Conservation (phyloP, 352 stramenopile genomes). For the Pythium chondricola region DNA sequence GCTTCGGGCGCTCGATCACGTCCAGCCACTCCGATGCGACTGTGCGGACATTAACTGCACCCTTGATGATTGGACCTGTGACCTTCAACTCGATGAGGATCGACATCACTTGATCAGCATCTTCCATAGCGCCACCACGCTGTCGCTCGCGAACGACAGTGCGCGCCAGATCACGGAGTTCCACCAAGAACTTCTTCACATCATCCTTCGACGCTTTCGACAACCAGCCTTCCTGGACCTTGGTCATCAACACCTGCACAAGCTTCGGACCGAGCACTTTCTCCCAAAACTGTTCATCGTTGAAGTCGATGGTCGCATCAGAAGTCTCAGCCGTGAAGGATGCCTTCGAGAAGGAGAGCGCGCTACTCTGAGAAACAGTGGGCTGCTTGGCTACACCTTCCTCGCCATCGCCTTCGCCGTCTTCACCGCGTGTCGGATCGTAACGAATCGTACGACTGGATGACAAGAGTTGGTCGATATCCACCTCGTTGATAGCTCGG, state of each 20-base stretch:
- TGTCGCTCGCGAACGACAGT: conserved; percentile 82
- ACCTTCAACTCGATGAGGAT: conserved; percentile 88
- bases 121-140: conserved; percentile 70
- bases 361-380: conserved; percentile 41
- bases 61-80: conserved; percentile 68
- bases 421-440: conserved; percentile 60
- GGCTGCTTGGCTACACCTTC: conserved; percentile 36
- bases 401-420: conserved; percentile 26
- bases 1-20: conserved; percentile 83
- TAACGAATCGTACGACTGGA: conserved; percentile 86
- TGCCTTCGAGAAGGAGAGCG: conserved; percentile 85
- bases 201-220: conserved; percentile 67
- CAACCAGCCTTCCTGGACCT: conserved; percentile 82
- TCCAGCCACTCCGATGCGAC: conserved; percentile 81
- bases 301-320: conserved; percentile 86
- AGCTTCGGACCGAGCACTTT: conserved; percentile 85
- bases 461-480: conserved; percentile 83
- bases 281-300: conserved; percentile 89
- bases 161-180: conserved; percentile 72
- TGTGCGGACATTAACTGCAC: conserved; percentile 64
- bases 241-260: conserved; percentile 83
- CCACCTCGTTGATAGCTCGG: conserved; percentile 83
- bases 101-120: conserved; percentile 80
- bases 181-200: conserved; percentile 73
- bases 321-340: conserved; percentile 83